Percentiles rank a stretch among this genome's conserved stretches.
Conservation (phyloP, 2,329 filamentous ascomycete species). For the Cytospora piceae region DNA sequence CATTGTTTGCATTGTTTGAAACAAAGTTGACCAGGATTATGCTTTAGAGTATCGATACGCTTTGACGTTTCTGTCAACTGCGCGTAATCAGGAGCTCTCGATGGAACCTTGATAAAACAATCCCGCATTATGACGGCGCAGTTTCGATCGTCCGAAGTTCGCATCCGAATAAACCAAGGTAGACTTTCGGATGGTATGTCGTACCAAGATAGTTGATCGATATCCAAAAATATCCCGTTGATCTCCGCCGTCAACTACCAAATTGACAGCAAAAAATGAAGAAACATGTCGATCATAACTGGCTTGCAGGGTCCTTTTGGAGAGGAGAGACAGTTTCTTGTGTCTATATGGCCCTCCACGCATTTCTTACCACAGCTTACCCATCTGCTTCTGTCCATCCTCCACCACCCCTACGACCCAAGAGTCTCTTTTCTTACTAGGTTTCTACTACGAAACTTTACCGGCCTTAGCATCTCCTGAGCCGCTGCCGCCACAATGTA, state of each 20-base stretch:
- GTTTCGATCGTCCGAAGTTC: neutral
- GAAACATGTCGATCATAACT: neutral
- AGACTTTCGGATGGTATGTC: neutral
- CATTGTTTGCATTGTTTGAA: slow-evolving; percentile 24
- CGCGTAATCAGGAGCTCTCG: slow-evolving; percentile 21
- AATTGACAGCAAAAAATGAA: neutral
- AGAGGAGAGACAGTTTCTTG: no score
- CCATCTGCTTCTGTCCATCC: neutral
- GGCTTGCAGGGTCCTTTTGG: neutral
- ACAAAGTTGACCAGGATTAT: slow-evolving; percentile 18
- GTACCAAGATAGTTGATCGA: neutral
- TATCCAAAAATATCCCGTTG: neutral
- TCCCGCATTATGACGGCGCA: neutral
- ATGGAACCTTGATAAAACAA: slow-evolving; percentile 8
- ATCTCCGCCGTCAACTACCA: neutral
- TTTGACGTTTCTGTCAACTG: slow-evolving; percentile 13
- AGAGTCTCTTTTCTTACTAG: no score
- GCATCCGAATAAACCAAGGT: neutral
- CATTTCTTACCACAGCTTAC: no score
- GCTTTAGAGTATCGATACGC: neutral
- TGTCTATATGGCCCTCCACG: no score
- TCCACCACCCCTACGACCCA: no score
- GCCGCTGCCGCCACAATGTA: no score
- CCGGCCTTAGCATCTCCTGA: no score
- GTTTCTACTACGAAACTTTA: no score